Evolutionary conservation across 345 rosid species (phyloP), one percentile per base, ranked within the genome.

Genomic region (Arabidopsis arenosa): DNA sequence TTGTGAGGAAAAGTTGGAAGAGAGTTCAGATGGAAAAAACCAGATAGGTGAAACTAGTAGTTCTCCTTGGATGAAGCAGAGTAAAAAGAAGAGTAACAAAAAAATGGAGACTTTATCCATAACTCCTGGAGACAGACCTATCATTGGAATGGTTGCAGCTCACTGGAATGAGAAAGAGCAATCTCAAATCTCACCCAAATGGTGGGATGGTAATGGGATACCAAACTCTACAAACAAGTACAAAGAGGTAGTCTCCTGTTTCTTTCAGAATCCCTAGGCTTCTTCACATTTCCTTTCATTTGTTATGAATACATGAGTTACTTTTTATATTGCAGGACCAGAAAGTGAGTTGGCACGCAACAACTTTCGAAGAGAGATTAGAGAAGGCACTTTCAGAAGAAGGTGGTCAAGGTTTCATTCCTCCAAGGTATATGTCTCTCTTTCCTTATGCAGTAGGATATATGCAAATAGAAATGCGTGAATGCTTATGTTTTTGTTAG

Each of bases 191-290:
- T 72, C 87, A 11, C 91, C 89, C 17, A 94, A 86, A 84, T 89
- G 95, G 91, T 92, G 97, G 97, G 96, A 90, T 82, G 97, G 98
- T 37, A 94, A 94, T 76, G 98, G 98, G 62, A 94, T 92, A 73
- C 98, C 98, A 43, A 92, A 94, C 80, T 90, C 97, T 33, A 94
- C 96, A 40, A 94, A 83, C 78, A 94, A 92, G 77, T 94, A 94
- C 83, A 92, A 90, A 85, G 98, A 94, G 94, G 97, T 94, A 83
- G 37, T 60, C 51, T 54, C 35, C 11, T 15, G 13, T 53, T 70
- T 28, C 53, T 11, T 40, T 45, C 47, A n/a, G 9, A 52, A 10
- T 17, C 65, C 43, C n/a, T 32, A 14, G 1, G 33, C 36, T 48
- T 48, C 40, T 66, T 35, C 53, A 10, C 21, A 57, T 61, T 56